phyloP scores from a whole-genome alignment of 1,284 basidiomycete species.

The Erythrobasidium hasegawianum region DNA sequence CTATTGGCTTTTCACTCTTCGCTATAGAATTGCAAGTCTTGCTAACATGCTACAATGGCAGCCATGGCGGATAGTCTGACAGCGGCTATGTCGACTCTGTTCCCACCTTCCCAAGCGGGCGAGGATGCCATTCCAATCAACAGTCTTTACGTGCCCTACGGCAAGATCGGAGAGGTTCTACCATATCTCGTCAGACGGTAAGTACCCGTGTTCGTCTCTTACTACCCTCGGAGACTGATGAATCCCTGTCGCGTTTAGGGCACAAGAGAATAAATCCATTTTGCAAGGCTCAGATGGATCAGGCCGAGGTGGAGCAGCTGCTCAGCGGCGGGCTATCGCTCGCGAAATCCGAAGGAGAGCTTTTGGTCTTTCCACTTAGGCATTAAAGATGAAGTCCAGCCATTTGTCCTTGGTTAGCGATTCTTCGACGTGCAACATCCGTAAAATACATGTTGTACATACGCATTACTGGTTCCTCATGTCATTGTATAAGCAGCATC shows the following conservation, averaged over 20 bases:
- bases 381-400: too few relatives aligned
- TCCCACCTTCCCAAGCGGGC: constrained; percentile 17
- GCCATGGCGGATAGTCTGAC: constrained; percentile 46
- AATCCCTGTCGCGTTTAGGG: constrained; percentile 14
- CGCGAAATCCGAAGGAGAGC: constrained; percentile 39
- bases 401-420: too few relatives aligned
- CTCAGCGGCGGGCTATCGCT: constrained; percentile 42
- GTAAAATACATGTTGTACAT: too few relatives aligned
- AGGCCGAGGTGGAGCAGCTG: constrained; percentile 40
- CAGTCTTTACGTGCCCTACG: constrained; percentile 43
- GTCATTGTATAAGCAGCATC: too few relatives aligned
- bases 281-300: constrained; percentile 40
- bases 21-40: too few relatives aligned
- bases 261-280: constrained; percentile 44
- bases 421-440: too few relatives aligned
- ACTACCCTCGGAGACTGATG: neutral
- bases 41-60: too few relatives aligned
- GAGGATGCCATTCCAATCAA: constrained; percentile 36
- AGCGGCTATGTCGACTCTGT: constrained; percentile 37
- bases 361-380: neutral
- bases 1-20: neutral
- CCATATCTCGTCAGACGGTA: constrained; percentile 44
- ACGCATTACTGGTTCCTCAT: too few relatives aligned
- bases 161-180: constrained; percentile 41
- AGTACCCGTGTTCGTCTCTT: neutral